Evolutionary conservation across 345 rosid genomes (phyloP), one percentile per base, ranked within the genome.

Genomic region (Eucalyptus regnans): DNA sequence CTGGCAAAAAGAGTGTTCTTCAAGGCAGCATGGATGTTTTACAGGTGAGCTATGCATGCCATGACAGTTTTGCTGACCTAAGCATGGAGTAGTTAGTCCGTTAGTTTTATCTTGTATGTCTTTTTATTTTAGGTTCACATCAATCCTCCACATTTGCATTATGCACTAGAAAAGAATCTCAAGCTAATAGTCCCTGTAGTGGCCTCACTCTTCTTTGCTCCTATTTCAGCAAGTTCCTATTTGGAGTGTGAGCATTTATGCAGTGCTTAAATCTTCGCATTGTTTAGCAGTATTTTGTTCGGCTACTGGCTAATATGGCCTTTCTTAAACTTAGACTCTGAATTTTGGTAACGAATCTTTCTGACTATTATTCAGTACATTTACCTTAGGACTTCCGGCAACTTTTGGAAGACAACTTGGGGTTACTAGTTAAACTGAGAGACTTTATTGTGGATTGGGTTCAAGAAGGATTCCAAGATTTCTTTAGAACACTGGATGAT

Each of bases 381-480:
- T 91, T 86, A 86, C 86, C 89, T 83, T 94, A 98, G 99, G 97
- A 93, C 88, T 96, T 98, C 91, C 97, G 93, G 87, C 95, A 92
- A 89, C 96, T 98, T 93, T 94, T 96, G 91, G 96, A 94, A 79
- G 97, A 96, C 88, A 91, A 93, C 89, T 89, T 93, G 87, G 97
- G 88, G 90, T 92, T 96, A 88, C 90, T 97, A 86, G 90, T 93
- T 86, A 94, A 95, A 92, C 91, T 96, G 92, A 96, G 94, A 79
- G 96, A 94, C 87, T 91, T 90, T 50, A 92, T 96, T 89, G 87
- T 92, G 89, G 95, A 92, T 90, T 98, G 96, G 96, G 95, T 97
- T 91, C 99, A 95, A 95, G 98, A 95, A 94, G 99, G 99, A 88
- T 98, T 97, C 93, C 98, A 98, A 90, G 94, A 93, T 88, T 97